Base-by-base conservation (phyloP, 2,329 filamentous ascomycete genomes). In the Ophiobolus disseminans region DNA sequence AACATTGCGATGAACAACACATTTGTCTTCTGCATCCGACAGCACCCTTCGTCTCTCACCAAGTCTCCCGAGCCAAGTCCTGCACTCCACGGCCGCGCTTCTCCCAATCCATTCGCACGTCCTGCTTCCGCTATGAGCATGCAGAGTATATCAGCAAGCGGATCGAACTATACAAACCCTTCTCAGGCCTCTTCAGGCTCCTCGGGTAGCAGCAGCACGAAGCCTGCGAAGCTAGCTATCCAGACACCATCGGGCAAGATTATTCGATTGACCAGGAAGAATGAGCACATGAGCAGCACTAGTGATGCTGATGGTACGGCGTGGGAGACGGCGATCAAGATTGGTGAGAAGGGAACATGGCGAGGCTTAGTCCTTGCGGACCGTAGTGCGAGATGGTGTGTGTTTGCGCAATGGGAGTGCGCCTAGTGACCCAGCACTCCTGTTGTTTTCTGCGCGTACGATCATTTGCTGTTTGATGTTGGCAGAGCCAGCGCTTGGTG, bases 181-280 rank as follows among this genome's bases (percentile, higher is more conserved):
- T 84, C 88, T 69, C 82, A 81, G 31, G 80, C 78, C 22, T 82
- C 71, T 0, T 68, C 82, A 1, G 83, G 81, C 57, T 81, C 80
- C 13, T 80, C 80, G 19, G 82, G 82, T 42, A 81, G 81, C 16
- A 85, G 78, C 19, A 76, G 78, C 19, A 76, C 73, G 23, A 99
- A 99, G 73, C 93, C 94, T 2, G 94, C 94, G 4, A 99, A 99
- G 74, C 75, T 99, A 44, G 94, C 94, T 0, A 93, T 99, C 46
- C 94, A 99, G 75, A 91, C 89, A 5, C 94, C 94, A 0, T 89
- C 88, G 22, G 94, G 95, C 53, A 97, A 97, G 77, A 97, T 99
- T 60, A 83, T 97, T 50, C 82, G 94, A 43, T 79, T 95, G 66
- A 91, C 91, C 79, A 81, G 89, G 61, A 93, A 93, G 77, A 89